A percentile compares a stretch with the other conserved stretches of the same genome.
Conservation (phyloP, 495 filamentous ascomycete species). For the Talaromyces trachyspermus region DNA sequence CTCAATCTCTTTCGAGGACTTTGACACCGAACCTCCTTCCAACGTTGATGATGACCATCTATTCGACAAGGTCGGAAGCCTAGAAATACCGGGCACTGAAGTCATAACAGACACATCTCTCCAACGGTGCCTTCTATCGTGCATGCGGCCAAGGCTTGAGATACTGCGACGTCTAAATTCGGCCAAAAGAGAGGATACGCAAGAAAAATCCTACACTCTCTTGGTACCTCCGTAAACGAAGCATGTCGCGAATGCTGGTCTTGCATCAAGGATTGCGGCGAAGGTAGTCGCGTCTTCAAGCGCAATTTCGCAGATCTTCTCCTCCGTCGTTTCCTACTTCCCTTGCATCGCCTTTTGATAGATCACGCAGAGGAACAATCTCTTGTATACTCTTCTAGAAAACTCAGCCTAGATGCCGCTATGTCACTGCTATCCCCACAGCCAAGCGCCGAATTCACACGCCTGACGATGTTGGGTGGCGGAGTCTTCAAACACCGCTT, state of each 20-base stretch:
- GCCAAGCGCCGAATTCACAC: background rate
- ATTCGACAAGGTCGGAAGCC: slow-evolving; percentile 29
- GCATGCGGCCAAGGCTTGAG: slow-evolving; percentile 40
- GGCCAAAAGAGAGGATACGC: slow-evolving; percentile 39
- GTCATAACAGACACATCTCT: slow-evolving; percentile 42
- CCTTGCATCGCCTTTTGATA: slow-evolving; percentile 46
- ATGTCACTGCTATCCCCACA: slow-evolving; percentile 38
- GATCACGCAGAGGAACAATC: slow-evolving; percentile 42
- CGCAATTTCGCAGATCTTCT: slow-evolving; percentile 21
- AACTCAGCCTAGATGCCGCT: slow-evolving; percentile 43
- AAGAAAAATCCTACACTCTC: slow-evolving; percentile 43
- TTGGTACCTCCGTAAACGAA: slow-evolving; percentile 32
- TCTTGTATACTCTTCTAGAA: slow-evolving; percentile 52
- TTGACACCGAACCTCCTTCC: slow-evolving; percentile 43
- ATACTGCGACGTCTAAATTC: slow-evolving; percentile 43
- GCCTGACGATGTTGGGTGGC: background rate
- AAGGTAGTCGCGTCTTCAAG: slow-evolving; percentile 16
- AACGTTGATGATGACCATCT: slow-evolving; percentile 54
- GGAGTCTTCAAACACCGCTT: background rate
- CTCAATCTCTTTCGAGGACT: slow-evolving; percentile 35
- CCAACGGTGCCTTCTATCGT: slow-evolving; percentile 42
- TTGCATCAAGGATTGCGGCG: slow-evolving; percentile 17
- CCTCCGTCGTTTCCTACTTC: slow-evolving; percentile 45
- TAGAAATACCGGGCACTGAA: slow-evolving; percentile 23
- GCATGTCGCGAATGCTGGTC: slow-evolving; percentile 22